Base-by-base conservation (phyloP, 1,284 basidiomycete genomes). In the Phylloporus sp. region DNA sequence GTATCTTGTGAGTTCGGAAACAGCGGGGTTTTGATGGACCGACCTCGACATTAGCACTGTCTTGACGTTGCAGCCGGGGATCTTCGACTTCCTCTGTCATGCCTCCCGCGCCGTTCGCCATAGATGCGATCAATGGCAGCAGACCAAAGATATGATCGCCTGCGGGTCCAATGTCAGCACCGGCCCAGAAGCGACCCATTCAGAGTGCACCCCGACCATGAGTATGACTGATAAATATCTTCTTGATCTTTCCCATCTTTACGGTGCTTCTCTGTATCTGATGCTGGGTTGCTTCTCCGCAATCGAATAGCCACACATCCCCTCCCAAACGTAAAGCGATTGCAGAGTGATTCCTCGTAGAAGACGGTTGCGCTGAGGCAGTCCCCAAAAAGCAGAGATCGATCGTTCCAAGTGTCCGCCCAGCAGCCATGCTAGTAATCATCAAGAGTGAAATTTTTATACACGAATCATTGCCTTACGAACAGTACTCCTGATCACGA, bases 191-290 rank as follows among this genome's bases (percentile, higher is more conserved):
- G 22, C 6, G 37, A 24, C 60, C 11, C 1, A 50, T 20, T 31
- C 29, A 31, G 54, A 57, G 49, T 22, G 52, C 5, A 51, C 22
- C 59, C 67, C 54, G 67, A 93, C 94, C 92, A 78, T 98, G 96
- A 29, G 93, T 91, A 78, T 98, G 95, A 0, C 95, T 97, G 65
- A 98, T 88, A 76, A 97, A 97, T 39, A 98, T 88, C 73, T 95
- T 94, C 63, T 87, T 84, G 58, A 97, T 91, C 74, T 81, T 91
- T 28, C 90, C 89, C 83, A 92, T 90, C 71, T 92, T 90, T n/a
- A 91, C 81, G 2, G 67, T 63, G 74, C 87, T 86, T 80, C 87
- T 84, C 79, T 92, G 86, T 67, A 98, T 74, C 67, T 91, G 92
- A 72, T 90, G 86, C 69, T 96, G 93, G 2, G 95, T 96, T 6